Percentiles rank a stretch among this genome's conserved stretches.
phyloP scores from a whole-genome alignment of 441 rosid species.

The Lepidium campestre region DNA sequence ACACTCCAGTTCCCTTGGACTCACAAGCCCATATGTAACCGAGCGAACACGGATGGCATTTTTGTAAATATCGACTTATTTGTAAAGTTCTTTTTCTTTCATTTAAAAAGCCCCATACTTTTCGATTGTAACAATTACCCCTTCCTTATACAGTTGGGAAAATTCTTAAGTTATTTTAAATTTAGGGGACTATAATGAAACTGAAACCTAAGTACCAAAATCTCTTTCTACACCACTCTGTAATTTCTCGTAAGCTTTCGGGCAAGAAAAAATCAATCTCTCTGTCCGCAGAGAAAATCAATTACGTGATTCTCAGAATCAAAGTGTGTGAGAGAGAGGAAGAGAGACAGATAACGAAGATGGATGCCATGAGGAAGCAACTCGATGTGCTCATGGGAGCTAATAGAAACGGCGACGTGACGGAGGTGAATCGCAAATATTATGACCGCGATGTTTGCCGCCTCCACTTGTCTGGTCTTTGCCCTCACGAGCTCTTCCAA shows the following conservation, averaged over 20 bases:
- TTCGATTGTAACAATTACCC: neutral
- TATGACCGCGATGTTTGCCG: constrained; percentile 99
- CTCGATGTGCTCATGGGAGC: constrained; percentile 99
- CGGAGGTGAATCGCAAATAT: constrained; percentile 93
- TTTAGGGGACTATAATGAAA: neutral
- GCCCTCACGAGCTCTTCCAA: constrained; percentile 99
- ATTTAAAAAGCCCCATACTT: neutral
- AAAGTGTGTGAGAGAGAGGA: neutral
- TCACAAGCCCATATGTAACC: no score
- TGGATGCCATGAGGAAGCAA: constrained; percentile 99
- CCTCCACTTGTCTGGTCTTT: constrained; percentile 86
- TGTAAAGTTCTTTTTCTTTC: neutral
- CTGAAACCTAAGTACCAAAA: constrained; percentile 17
- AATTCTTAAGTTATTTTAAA: neutral
- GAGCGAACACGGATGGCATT: neutral
- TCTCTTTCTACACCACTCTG: neutral
- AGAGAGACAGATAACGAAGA: constrained; percentile 18
- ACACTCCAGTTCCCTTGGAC: no score
- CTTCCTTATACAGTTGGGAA: neutral
- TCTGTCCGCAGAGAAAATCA: constrained; percentile 10
- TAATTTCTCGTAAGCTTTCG: neutral
- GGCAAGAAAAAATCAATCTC: neutral
- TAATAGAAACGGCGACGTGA: constrained; percentile 93
- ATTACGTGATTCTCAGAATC: neutral
- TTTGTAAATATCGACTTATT: neutral